A percentile compares a stretch with the other conserved stretches of the same genome.
Conservation (phyloP, 2,329 filamentous ascomycete genomes). For the Botrytis sinoallii region DNA sequence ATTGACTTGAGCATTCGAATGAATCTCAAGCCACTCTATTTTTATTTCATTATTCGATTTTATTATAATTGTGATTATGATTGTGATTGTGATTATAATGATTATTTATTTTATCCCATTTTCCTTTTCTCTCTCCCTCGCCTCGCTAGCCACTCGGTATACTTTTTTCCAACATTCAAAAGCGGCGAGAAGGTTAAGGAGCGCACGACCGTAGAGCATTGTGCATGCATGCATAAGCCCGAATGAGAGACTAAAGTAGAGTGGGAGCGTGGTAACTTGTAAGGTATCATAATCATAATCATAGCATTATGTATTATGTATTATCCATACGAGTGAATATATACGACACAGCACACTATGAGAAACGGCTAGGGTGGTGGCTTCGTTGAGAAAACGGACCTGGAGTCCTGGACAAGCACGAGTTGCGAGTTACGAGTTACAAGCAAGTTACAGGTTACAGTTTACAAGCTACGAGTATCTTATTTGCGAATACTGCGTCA, state of each 20-base stretch:
- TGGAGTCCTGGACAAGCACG: background rate
- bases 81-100: background rate
- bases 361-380: constrained; percentile 12
- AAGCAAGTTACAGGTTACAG: background rate
- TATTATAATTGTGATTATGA: background rate
- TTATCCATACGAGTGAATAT: constrained; percentile 12
- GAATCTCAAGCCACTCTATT: constrained; percentile 2
- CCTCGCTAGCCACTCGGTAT: background rate
- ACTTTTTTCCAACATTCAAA: background rate
- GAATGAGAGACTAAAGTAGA: constrained; percentile 15
- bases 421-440: background rate
- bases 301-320: constrained; percentile 1
- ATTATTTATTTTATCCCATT: constrained; percentile 6
- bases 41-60: background rate
- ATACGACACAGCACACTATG: constrained; percentile 4
- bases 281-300: constrained; percentile 16
- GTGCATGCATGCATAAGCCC: constrained; percentile 34
- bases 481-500: background rate
- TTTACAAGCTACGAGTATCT: background rate
- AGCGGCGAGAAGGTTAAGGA: constrained; percentile 9
- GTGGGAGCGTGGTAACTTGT: constrained; percentile 1
- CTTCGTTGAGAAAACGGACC: background rate
- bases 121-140: background rate
- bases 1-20: background rate
- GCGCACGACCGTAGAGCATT: constrained; percentile 17